phyloP scores from a whole-genome alignment of 2,329 filamentous ascomycete genomes.

The Aspergillus amoenus region DNA sequence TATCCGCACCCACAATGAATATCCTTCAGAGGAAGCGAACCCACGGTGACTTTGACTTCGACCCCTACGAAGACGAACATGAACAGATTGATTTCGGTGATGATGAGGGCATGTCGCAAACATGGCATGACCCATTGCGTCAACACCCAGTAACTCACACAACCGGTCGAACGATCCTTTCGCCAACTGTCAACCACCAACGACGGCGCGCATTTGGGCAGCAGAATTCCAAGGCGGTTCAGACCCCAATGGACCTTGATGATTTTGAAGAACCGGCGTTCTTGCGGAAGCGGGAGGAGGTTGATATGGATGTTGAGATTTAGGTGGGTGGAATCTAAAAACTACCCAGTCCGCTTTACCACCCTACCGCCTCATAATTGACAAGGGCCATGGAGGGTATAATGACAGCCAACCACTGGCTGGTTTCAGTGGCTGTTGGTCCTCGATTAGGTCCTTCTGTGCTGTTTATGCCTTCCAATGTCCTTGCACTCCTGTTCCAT shows the following conservation, averaged over 20 bases:
- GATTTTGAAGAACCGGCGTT: slow-evolving; percentile 50
- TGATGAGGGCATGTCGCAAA: slow-evolving; percentile 14
- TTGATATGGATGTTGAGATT: slow-evolving; percentile 30
- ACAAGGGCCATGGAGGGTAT: not conserved
- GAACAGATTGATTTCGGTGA: not conserved
- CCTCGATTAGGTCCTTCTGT: not conserved
- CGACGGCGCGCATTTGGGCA: slow-evolving; percentile 24
- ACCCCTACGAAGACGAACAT: slow-evolving; percentile 33
- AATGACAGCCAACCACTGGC: not conserved
- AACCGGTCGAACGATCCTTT: slow-evolving; percentile 32
- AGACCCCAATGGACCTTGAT: slow-evolving; percentile 31
- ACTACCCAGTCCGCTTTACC: not conserved
- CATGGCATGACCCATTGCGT: slow-evolving; percentile 16
- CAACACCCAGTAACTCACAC: not conserved
- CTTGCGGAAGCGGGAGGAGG: slow-evolving; percentile 42
- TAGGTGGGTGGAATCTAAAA: slow-evolving; percentile 36
- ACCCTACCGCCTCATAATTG: not conserved
- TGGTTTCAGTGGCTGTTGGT: slow-evolving; percentile 4
- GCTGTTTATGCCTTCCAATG: not conserved
- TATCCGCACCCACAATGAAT: slow-evolving; percentile 28
- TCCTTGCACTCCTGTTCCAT: not conserved
- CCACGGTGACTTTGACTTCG: slow-evolving; percentile 39
- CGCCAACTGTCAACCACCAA: slow-evolving; percentile 31
- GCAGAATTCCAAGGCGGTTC: slow-evolving; percentile 1
- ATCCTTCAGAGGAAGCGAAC: slow-evolving; percentile 39